Evolutionary conservation across 306 rosid species (phyloP).

Genomic region (Leucaena leucocephala): DNA sequence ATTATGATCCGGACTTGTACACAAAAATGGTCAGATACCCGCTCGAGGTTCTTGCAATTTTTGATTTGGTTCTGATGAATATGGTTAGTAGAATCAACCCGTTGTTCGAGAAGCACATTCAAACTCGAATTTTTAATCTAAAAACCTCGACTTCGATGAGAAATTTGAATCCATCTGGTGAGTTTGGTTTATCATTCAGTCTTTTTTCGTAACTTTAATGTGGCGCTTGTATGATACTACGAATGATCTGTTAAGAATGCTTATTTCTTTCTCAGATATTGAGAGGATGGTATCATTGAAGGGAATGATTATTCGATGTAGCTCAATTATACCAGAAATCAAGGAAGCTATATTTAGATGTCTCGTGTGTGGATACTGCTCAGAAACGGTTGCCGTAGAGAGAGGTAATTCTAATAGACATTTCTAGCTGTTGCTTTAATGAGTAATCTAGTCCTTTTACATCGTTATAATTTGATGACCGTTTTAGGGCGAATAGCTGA

Average conservation of each 20-base stretch:
- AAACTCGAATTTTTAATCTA: conserved; percentile 86
- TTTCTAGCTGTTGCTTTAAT: background rate
- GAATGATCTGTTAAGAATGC: conserved; percentile 23
- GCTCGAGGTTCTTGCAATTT: conserved; percentile 93
- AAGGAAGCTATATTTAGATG: conserved; percentile 97
- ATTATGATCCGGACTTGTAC: conserved; percentile 86
- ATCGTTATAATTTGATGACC: conserved; percentile 24
- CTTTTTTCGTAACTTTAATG: background rate
- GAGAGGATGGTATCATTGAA: conserved; percentile 95
- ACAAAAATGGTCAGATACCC: conserved; percentile 93
- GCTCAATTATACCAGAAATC: conserved; percentile 91
- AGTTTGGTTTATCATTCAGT: conserved; percentile 25
- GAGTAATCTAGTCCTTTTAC: conserved; percentile 8
- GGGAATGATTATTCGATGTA: conserved; percentile 89
- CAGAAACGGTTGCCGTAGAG: conserved; percentile 80
- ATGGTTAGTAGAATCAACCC: conserved; percentile 82
- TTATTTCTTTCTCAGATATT: conserved; percentile 52
- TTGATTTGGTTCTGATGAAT: conserved; percentile 93
- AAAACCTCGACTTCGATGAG: conserved; percentile 81
- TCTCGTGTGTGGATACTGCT: conserved; percentile 84
- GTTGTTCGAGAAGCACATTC: conserved; percentile 86
- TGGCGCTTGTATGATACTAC: background rate
- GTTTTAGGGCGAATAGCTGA: conserved; percentile 73
- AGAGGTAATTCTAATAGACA: conserved; percentile 57
- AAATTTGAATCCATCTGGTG: conserved; percentile 93